These are phyloP conservation scores for Yamadazyma nakazawae DNA, from an alignment of 805 yeast genomes.

Conservation along the genomic window DNA sequence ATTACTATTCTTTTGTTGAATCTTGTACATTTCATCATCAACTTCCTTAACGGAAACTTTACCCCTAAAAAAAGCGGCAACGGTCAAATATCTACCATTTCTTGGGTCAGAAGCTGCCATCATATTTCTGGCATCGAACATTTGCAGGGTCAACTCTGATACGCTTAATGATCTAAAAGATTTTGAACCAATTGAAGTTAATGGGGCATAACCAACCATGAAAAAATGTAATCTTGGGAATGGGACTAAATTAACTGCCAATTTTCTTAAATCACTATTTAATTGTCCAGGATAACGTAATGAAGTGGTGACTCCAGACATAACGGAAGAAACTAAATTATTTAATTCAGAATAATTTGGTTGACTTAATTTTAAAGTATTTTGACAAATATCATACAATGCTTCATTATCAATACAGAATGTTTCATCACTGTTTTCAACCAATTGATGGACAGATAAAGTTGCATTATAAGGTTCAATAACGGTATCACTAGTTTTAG, in stretches of 20 bases:
- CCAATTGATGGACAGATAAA: conserved; percentile 84
- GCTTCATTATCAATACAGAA: conserved; percentile 96
- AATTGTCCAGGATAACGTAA: conserved; percentile 94
- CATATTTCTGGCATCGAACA: conserved; percentile 90
- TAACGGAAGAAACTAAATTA: conserved; percentile 80
- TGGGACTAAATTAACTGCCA: conserved; percentile 92
- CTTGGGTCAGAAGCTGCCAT: conserved; percentile 94
- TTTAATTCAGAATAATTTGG: conserved; percentile 81
- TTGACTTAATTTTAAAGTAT: conserved; percentile 74
- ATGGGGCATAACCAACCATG: conserved; percentile 93
- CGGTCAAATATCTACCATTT: conserved; percentile 87
- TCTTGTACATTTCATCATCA: conserved; percentile 87
- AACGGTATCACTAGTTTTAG: conserved; percentile 88
- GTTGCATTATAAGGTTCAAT: conserved; percentile 95
- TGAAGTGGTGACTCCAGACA: conserved; percentile 94
- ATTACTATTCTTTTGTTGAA: conserved; percentile 75
- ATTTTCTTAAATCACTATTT: conserved; percentile 86
- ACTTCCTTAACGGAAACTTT: conserved; percentile 90
- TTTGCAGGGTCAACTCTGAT: conserved; percentile 89
- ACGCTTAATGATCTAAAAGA: conserved; percentile 82
- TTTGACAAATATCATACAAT: conserved; percentile 82
- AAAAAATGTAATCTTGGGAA: conserved; percentile 94
- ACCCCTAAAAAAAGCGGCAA: conserved; percentile 93
- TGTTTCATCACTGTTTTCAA: conserved; percentile 88
- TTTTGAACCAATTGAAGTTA: conserved; percentile 75